Conservation (phyloP, 257 asterid genomes). For the Solanum sejunctum region DNA sequence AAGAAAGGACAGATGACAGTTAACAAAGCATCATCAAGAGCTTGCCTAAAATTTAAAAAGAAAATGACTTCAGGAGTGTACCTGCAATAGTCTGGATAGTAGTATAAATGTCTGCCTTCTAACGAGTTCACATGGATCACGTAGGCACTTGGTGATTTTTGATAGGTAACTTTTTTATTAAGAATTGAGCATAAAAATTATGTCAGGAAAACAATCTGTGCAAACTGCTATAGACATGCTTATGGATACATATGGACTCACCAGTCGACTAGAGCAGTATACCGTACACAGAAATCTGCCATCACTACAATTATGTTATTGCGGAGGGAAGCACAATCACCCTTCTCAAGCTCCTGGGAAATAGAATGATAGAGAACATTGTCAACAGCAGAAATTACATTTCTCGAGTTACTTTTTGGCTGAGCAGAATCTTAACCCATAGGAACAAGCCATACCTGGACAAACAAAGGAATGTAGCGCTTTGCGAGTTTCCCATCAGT, state of each 20-base stretch:
- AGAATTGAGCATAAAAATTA: neutral
- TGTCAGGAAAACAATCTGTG: neutral
- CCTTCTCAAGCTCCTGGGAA: constrained; percentile 78
- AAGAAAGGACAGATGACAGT: constrained; percentile 3
- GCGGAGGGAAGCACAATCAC: constrained; percentile 75
- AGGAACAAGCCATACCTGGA: constrained; percentile 50
- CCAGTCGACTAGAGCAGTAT: constrained; percentile 94
- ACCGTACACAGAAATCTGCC: constrained; percentile 94
- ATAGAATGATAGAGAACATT: neutral
- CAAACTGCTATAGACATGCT: neutral
- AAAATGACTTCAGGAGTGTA: constrained; percentile 8
- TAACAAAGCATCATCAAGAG: neutral
- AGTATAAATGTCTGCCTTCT: constrained; percentile 87
- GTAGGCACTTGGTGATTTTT: constrained; percentile 75
- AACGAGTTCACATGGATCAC: constrained; percentile 87
- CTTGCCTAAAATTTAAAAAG: neutral
- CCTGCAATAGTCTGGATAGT: constrained; percentile 89
- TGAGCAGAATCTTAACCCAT: neutral
- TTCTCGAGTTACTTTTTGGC: neutral
- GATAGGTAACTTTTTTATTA: constrained; percentile 54
- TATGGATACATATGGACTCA: constrained; percentile 16
- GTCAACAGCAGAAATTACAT: neutral
- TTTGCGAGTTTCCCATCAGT: constrained; percentile 88
- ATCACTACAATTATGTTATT: constrained; percentile 78
- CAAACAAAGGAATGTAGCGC: constrained; percentile 85